Percentiles rank a stretch among this genome's conserved stretches.
These are phyloP conservation scores for Kokia cookei DNA, from an alignment of 441 rosid species.

Conservation along the genomic window DNA sequence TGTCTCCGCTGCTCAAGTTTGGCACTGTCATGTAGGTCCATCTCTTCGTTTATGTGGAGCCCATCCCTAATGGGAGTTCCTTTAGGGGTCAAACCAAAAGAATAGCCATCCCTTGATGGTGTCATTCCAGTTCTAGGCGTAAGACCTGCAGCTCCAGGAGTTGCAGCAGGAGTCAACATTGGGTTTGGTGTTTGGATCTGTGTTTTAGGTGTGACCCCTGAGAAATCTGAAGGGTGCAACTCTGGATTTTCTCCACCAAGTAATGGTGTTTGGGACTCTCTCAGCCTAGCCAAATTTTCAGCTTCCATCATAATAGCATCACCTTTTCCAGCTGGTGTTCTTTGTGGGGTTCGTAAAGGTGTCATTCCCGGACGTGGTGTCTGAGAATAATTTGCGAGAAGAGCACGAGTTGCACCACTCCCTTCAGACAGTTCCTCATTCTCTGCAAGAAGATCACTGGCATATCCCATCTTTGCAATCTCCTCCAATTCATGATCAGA, in stretches of 20 bases:
- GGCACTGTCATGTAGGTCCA: slow-evolving; percentile 72
- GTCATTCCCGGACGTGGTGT: slow-evolving; percentile 89
- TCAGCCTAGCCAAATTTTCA: slow-evolving; percentile 85
- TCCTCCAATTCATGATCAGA: slow-evolving; percentile 91
- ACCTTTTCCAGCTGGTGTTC: slow-evolving; percentile 96
- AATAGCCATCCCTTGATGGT: slow-evolving; percentile 78
- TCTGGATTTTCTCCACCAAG: slow-evolving; percentile 99
- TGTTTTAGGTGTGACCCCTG: slow-evolving; percentile 95
- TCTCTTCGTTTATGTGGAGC: slow-evolving; percentile 87
- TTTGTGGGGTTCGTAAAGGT: slow-evolving; percentile 85
- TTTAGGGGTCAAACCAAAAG: slow-evolving; percentile 80
- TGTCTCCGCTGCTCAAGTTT: slow-evolving; percentile 75
- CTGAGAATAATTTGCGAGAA: slow-evolving; percentile 88
- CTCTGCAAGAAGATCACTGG: slow-evolving; percentile 78
- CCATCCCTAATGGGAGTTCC: slow-evolving; percentile 97
- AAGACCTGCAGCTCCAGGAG: slow-evolving; percentile 74
- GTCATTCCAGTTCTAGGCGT: slow-evolving; percentile 94
- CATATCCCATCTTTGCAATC: slow-evolving; percentile 98
- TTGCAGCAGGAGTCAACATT: slow-evolving; percentile 78
- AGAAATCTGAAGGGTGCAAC: slow-evolving; percentile 97
- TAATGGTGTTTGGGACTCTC: slow-evolving; percentile 97
- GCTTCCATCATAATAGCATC: slow-evolving; percentile 99
- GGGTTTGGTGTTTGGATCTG: slow-evolving; percentile 92
- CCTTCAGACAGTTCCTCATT: slow-evolving; percentile 84
- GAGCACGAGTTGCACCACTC: slow-evolving; percentile 89